Conservation (phyloP, 768 basidiomycete species). For the Lactarius evosmus region DNA sequence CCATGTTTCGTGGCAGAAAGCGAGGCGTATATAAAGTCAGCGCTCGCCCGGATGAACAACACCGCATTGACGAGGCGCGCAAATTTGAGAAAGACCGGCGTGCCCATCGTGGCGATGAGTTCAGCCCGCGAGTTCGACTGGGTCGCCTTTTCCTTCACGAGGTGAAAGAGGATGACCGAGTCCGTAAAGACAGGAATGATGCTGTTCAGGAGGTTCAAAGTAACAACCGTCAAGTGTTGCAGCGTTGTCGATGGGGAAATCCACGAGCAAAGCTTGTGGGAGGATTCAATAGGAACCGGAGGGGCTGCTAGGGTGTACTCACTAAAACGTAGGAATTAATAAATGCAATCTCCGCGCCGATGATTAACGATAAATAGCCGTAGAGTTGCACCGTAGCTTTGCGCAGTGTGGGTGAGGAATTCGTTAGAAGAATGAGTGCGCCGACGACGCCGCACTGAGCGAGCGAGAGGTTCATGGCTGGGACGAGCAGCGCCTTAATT, state of each 20-base stretch:
- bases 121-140: background rate
- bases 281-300: background rate
- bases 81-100: constrained; percentile 12
- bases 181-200: constrained; percentile 19
- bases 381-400: constrained; percentile 10
- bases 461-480: constrained; percentile 2
- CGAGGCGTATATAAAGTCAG: constrained; percentile 11
- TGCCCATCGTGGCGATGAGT: constrained; percentile 9
- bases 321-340: constrained; percentile 18
- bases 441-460: constrained; percentile 8
- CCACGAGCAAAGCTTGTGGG: constrained; percentile 12
- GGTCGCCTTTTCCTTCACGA: constrained; percentile 12
- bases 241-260: constrained; percentile 17
- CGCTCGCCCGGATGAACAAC: constrained; percentile 5
- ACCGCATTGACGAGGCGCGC: constrained; percentile 5
- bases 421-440: constrained; percentile 13
- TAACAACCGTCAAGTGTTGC: constrained; percentile 16
- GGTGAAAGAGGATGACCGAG: constrained; percentile 16
- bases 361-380: constrained; percentile 7
- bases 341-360: constrained; percentile 12
- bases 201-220: constrained; percentile 19
- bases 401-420: constrained; percentile 11
- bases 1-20: constrained; percentile 1
- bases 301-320: background rate
- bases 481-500: constrained; percentile 2